Percentiles rank a stretch among this genome's conserved stretches.
Conservation (phyloP, 2,329 filamentous ascomycete species). For the Paradendryphiella salina region DNA sequence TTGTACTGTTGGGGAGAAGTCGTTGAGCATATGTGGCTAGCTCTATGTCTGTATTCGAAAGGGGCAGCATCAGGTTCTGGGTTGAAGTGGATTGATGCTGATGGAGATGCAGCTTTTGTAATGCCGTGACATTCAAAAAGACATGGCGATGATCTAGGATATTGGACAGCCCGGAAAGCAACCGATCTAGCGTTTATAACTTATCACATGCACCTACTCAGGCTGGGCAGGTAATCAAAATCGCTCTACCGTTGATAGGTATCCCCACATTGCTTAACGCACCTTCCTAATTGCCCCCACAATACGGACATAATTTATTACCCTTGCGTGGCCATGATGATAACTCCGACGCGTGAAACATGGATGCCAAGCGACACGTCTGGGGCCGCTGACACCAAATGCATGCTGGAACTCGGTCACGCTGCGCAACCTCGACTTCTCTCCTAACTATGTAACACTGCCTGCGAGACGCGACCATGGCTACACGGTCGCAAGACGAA, state of each 20-base stretch:
- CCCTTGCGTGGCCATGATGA: not conserved
- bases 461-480: conserved; percentile 24
- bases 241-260: not conserved
- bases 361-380: conserved; percentile 10
- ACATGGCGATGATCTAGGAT: not conserved
- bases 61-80: conserved; percentile 62
- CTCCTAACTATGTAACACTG: conserved; percentile 20
- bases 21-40: conserved; percentile 71
- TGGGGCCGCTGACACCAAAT: conserved; percentile 15
- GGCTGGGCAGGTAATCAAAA: not conserved
- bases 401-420: conserved; percentile 4
- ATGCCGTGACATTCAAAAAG: conserved; percentile 45
- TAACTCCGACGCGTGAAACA: conserved; percentile 10
- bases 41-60: conserved; percentile 73
- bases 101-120: conserved; percentile 59
- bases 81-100: conserved; percentile 68
- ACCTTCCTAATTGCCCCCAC: not conserved
- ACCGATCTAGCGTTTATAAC: not conserved
- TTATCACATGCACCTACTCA: not conserved
- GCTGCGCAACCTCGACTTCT: conserved; percentile 9
- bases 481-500: conserved; percentile 22
- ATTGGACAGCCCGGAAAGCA: not conserved
- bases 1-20: conserved; percentile 80
- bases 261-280: not conserved
- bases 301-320: not conserved